Percentiles rank a stretch among this genome's conserved stretches.
Conservation (phyloP, 129 eudicot species). For the Mikania micrantha region DNA sequence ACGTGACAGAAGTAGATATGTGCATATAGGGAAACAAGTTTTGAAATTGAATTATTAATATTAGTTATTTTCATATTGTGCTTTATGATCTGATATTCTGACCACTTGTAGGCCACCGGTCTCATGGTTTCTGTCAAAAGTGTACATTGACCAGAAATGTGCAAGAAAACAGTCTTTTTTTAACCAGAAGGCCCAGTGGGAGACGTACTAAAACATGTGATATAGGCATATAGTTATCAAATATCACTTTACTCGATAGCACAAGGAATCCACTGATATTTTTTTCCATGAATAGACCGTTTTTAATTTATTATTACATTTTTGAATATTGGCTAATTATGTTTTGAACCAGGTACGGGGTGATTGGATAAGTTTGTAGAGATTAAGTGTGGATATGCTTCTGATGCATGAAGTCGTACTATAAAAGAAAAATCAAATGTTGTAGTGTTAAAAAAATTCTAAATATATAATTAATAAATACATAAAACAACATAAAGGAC, state of each 20-base stretch:
- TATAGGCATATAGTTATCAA: neutral
- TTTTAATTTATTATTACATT: no score
- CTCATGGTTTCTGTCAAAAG: constrained; percentile 5
- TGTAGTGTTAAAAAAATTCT: neutral
- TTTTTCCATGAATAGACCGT: no score
- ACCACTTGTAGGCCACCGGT: constrained; percentile 4
- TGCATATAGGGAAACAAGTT: neutral
- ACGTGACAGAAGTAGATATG: neutral
- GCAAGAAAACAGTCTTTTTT: neutral
- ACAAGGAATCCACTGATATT: neutral
- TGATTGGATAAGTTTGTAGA: neutral
- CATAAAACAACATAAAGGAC: neutral
- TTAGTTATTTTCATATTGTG: neutral
- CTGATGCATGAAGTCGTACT: neutral
- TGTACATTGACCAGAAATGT: neutral
- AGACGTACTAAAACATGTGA: neutral
- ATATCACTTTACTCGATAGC: neutral
- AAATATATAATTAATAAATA: neutral
- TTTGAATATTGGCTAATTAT: neutral
- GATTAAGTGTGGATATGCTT: neutral
- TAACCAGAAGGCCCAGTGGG: neutral
- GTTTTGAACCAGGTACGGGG: neutral
- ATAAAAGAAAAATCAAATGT: neutral
- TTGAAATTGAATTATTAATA: neutral
- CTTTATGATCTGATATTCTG: neutral